phyloP scores from a whole-genome alignment of 495 filamentous ascomycete species.

The Sordaria brevicollis region DNA sequence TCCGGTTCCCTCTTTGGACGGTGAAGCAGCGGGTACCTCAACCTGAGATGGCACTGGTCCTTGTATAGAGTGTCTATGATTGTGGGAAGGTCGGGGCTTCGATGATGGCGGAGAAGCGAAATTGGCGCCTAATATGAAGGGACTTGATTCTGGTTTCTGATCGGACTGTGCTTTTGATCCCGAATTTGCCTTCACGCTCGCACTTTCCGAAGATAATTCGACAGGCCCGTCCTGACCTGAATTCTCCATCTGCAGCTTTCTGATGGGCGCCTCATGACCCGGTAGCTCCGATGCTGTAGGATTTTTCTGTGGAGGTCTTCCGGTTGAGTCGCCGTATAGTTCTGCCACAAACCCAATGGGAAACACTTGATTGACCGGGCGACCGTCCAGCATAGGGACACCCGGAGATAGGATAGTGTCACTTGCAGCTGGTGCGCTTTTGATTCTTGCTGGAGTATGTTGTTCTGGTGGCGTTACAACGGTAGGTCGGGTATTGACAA shows the following conservation, averaged over 20 bases:
- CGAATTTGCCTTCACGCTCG: conserved; percentile 5
- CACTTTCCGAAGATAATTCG: conserved; percentile 14
- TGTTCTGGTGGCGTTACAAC: background rate
- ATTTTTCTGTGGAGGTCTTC: conserved; percentile 24
- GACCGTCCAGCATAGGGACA: conserved; percentile 11
- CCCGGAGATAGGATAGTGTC: background rate
- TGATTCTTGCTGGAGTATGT: background rate
- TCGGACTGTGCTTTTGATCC: background rate
- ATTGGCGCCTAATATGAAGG: background rate
- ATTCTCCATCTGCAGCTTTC: background rate
- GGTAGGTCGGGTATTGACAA: conserved; percentile 7
- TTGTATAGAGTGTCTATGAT: background rate
- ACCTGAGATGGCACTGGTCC: background rate
- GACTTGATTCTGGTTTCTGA: background rate
- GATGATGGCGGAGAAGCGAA: background rate
- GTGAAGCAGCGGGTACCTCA: conserved; percentile 5
- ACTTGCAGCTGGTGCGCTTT: background rate
- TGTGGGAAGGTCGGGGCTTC: background rate
- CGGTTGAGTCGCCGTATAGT: conserved; percentile 26
- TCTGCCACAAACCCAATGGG: conserved; percentile 36
- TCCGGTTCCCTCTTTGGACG: conserved; percentile 3
- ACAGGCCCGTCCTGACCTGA: conserved; percentile 14
- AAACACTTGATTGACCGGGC: conserved; percentile 13
- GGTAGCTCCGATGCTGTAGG: conserved; percentile 35
- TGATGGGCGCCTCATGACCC: conserved; percentile 5